These are phyloP conservation scores for Asterochloris sp. DNA, from an alignment of 139 green algal genomes.

Conservation along the genomic window DNA sequence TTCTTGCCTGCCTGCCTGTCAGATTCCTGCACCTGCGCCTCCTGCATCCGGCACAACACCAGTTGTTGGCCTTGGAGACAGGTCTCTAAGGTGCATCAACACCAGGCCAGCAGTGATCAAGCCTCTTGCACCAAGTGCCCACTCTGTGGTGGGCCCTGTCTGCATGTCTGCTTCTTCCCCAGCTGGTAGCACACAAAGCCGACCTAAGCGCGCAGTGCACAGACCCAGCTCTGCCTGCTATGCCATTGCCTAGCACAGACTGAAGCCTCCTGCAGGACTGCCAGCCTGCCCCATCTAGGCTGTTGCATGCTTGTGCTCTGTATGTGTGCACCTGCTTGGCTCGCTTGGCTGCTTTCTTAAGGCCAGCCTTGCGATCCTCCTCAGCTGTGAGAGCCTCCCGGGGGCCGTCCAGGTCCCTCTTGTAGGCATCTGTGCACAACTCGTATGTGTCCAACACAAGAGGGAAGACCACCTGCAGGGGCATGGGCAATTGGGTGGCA, in stretches of 20 bases:
- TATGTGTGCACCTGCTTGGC: constrained; percentile 5
- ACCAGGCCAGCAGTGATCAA: neutral
- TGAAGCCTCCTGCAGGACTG: neutral
- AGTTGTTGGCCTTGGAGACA: no score
- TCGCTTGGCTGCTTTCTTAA: constrained; percentile 29
- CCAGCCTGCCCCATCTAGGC: neutral
- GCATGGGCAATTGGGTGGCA: neutral
- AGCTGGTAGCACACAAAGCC: no score
- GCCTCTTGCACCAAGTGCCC: no score
- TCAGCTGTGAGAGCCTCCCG: constrained; percentile 48
- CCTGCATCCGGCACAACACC: no score
- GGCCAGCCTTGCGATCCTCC: constrained; percentile 43
- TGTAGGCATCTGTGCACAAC: constrained; percentile 83
- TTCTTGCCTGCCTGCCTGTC: constrained; percentile 26
- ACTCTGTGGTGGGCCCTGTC: no score
- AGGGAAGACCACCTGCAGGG: constrained; percentile 81
- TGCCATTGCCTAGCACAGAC: no score
- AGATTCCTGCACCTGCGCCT: neutral
- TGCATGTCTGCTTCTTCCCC: no score
- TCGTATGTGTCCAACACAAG: constrained; percentile 90
- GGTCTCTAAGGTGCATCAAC: neutral
- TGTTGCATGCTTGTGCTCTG: neutral
- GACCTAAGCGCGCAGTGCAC: no score
- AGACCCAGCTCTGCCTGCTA: no score
- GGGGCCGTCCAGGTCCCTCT: constrained; percentile 75